Evolutionary conservation across 371 early-diverging fungal species (phyloP), one percentile per base, ranked within the genome.

Genomic region (Catenaria anguillulae): DNA sequence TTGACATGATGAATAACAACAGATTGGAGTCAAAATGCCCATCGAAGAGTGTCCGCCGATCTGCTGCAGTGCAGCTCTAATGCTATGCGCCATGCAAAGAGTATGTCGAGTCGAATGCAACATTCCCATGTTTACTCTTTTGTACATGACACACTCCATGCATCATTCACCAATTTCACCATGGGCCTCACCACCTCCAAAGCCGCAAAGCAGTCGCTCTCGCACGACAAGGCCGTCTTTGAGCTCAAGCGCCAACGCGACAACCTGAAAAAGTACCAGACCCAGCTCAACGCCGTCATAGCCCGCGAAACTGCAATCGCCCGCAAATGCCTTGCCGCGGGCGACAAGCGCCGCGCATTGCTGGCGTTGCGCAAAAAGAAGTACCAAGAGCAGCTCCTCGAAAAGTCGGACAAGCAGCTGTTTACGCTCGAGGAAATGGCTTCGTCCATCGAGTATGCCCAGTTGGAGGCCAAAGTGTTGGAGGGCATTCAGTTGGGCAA

Each of bases 241-340:
- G 93, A 97, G 70, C 82, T 97, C 59, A 94, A 94, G 66, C 79
- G 90, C 8, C 97, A 95, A 71, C 72, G 94, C 58, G 97, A 97
- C 74, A 90, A 88, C 67, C 74, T 95, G 8, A 85, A 83, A 63
- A 83, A 88, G 70, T 94, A 93, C 65, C 90, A 92, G 24, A 12
- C 24, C 24, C 66, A 90, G 84, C 71, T 90, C 3, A 77, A 80
- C 68, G 68, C 73, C 5, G 81, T 85, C 2, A 66, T 84, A 17
- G 68, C 72, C 23, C 80, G 81, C 64, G 91, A 89, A 67, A 70
- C 81, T 23, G 74, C 76, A 56, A 69, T 82, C 40, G 89, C 90
- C 17, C 77, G 78, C 56, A 60, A 71, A 33, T 80, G 81, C 55
- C 65, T 91, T 34, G 71, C 68, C 13, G 75, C 75, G 61, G 86